Base-by-base conservation (phyloP, 208 protist species). In the Leishmania aethiopica region DNA sequence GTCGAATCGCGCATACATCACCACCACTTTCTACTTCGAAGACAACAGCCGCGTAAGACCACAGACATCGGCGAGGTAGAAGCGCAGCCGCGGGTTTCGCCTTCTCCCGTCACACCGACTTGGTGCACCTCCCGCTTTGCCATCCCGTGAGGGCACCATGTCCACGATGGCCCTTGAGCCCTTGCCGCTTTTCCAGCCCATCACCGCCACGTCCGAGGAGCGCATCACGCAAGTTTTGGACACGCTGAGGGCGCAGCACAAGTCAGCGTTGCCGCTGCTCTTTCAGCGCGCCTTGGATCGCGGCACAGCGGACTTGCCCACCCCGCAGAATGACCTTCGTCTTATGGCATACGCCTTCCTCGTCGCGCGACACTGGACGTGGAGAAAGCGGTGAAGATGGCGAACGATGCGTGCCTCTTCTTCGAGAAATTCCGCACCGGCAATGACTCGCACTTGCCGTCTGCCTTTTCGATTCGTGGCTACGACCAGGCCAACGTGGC, bases 301-400 rank as follows among this genome's bases (percentile, higher is more conserved):
- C 76, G 71, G 80, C 66, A 78, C 71, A 69, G 37, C 62, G 37
- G 69, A 83, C 70, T 73, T 83, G 49, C 81, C 87, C 28, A 94
- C 90, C 13, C 53, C 72, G 45, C 74, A 93, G 75, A 91, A 92
- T 40, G 73, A 84, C 19, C 71, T 82, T 51, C 91, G 91, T 8
- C 73, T 90, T 19, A 85, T 89, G 78, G 88, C 86, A 25, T 93
- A 94, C 79, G 83, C 77, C 17, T 96, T 92, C 71, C 86, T 96
- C 4, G 77, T 87, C 19, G 78, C 89, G 2, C 86, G 88, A 53
- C 77, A 88, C 55, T 96, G 93, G 91, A 93, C 47, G 87, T 96
- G 45, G 81, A 86, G 66, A 84, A 88, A 51, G 93, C 93, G 7
- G 77, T 94, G n/a, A 84, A 81, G 75, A 95, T 96, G 91, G 72